phyloP scores from a whole-genome alignment of 1,284 basidiomycete species.

The Macrocystidia cucumis region DNA sequence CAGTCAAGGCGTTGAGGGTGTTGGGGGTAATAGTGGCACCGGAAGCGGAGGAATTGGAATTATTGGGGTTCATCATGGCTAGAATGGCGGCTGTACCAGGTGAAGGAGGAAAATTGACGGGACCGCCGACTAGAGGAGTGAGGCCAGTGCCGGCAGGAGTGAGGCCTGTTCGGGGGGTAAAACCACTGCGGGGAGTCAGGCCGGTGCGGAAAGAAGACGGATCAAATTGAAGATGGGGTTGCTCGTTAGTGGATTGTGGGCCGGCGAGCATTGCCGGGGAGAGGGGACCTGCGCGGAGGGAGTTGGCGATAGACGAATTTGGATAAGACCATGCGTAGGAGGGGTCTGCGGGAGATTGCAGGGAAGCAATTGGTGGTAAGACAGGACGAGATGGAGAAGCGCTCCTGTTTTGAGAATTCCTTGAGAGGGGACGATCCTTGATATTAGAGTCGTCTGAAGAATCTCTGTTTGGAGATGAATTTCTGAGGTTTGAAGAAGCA shows the following conservation, averaged over 20 bases:
- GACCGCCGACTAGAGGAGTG: slow-evolving; percentile 77
- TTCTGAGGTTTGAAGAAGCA: slow-evolving; percentile 44
- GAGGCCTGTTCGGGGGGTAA: slow-evolving; percentile 78
- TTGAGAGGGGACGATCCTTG: slow-evolving; percentile 31
- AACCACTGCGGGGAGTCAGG: slow-evolving; percentile 82
- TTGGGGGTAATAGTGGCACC: slow-evolving; percentile 85
- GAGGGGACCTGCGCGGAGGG: slow-evolving; percentile 85
- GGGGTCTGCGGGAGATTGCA: slow-evolving; percentile 77
- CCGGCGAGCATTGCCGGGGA: slow-evolving; percentile 94
- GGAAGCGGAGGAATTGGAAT: slow-evolving; percentile 36
- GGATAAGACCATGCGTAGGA: slow-evolving; percentile 69
- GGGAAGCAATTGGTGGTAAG: slow-evolving; percentile 81
- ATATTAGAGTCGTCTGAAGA: slow-evolving; percentile 23
- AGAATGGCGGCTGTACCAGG: slow-evolving; percentile 92
- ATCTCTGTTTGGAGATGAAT: slow-evolving; percentile 26
- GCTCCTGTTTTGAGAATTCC: slow-evolving; percentile 23
- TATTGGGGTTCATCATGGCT: slow-evolving; percentile 79
- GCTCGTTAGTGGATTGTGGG: slow-evolving; percentile 45
- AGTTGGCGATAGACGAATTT: slow-evolving; percentile 54
- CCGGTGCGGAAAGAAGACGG: slow-evolving; percentile 79
- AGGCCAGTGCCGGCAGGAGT: slow-evolving; percentile 80
- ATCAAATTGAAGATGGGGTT: slow-evolving; percentile 56
- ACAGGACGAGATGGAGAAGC: slow-evolving; percentile 41
- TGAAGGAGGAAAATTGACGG: slow-evolving; percentile 74
- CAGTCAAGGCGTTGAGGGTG: slow-evolving; percentile 77